Evolutionary conservation across 1,284 basidiomycete species (phyloP).

Genomic region (Xerocomus amazonicus): DNA sequence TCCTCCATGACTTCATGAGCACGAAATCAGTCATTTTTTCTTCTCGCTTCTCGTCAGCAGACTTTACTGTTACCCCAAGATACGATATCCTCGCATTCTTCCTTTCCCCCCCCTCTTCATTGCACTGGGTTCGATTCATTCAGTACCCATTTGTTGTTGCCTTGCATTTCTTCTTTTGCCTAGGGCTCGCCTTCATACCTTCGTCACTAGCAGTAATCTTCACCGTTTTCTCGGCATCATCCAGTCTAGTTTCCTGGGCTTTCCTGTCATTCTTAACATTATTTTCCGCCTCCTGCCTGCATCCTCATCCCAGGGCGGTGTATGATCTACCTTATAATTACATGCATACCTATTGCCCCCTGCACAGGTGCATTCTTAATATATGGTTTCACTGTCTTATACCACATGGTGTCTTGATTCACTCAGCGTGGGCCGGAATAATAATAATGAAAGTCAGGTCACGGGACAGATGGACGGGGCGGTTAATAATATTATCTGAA

Average conservation of each 20-base stretch:
- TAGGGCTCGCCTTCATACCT: slow-evolving; percentile 30
- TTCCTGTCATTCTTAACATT: slow-evolving; percentile 26
- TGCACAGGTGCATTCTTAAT: slow-evolving; percentile 34
- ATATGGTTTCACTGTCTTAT: slow-evolving; percentile 22
- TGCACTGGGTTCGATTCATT: slow-evolving; percentile 24
- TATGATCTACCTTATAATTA: slow-evolving; percentile 37
- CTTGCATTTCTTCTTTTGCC: slow-evolving; percentile 21
- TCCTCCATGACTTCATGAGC: slow-evolving; percentile 31
- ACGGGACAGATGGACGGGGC: background rate
- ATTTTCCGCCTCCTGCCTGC: slow-evolving; percentile 20
- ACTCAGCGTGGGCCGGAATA: background rate
- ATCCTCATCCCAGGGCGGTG: slow-evolving; percentile 26
- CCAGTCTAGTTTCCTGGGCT: slow-evolving; percentile 26
- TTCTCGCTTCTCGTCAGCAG: slow-evolving; percentile 14
- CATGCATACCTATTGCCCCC: slow-evolving; percentile 34
- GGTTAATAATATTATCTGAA: background rate
- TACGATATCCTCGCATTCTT: slow-evolving; percentile 29
- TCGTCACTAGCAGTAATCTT: slow-evolving; percentile 31
- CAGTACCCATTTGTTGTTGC: slow-evolving; percentile 22
- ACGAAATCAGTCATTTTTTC: slow-evolving; percentile 10
- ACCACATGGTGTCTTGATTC: slow-evolving; percentile 15
- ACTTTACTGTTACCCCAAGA: slow-evolving; percentile 26
- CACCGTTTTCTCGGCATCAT: slow-evolving; percentile 28
- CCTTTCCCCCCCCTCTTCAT: slow-evolving; percentile 15
- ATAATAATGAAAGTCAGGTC: background rate